phyloP scores from a whole-genome alignment of 805 yeast genomes.

The Kodamaea lidongshanica region DNA sequence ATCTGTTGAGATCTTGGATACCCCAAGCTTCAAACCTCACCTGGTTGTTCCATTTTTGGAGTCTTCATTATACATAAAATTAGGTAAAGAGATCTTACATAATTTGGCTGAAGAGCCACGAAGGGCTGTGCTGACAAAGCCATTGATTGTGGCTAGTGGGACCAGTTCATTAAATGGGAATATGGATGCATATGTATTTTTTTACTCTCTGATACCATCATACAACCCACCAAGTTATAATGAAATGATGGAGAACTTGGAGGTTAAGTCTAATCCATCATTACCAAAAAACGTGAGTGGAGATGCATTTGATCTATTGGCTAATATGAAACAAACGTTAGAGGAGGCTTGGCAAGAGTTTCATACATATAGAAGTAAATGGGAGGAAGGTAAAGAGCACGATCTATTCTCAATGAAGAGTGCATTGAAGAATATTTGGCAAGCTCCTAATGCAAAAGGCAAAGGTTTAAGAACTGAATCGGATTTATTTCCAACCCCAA shows the following conservation, averaged over 20 bases:
- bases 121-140: slow-evolving; percentile 56
- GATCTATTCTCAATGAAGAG: slow-evolving; percentile 58
- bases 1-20: slow-evolving; percentile 63
- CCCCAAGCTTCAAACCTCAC: slow-evolving; percentile 63
- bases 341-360: slow-evolving; percentile 73
- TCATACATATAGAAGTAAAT: slow-evolving; percentile 44
- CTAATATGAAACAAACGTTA: slow-evolving; percentile 49
- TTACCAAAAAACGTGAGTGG: slow-evolving; percentile 11
- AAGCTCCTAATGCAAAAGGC: slow-evolving; percentile 30
- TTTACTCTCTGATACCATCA: slow-evolving; percentile 65
- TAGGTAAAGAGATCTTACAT: slow-evolving; percentile 52
- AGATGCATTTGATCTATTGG: slow-evolving; percentile 31
- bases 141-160: slow-evolving; percentile 70
- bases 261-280: slow-evolving; percentile 5
- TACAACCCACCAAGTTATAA: slow-evolving; percentile 55
- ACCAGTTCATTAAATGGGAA: slow-evolving; percentile 71
- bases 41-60: slow-evolving; percentile 72
- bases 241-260: slow-evolving; percentile 15
- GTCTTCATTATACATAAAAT: slow-evolving; percentile 56
- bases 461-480: slow-evolving; percentile 20
- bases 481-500: slow-evolving; percentile 22
- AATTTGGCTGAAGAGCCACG: slow-evolving; percentile 62
- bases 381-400: slow-evolving; percentile 62
- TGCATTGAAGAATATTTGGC: slow-evolving; percentile 56
- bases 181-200: slow-evolving; percentile 67